Percentiles rank a stretch among this genome's conserved stretches.
Conservation (phyloP, 2,329 filamentous ascomycete genomes). For the Aspergillus chevalieri region DNA sequence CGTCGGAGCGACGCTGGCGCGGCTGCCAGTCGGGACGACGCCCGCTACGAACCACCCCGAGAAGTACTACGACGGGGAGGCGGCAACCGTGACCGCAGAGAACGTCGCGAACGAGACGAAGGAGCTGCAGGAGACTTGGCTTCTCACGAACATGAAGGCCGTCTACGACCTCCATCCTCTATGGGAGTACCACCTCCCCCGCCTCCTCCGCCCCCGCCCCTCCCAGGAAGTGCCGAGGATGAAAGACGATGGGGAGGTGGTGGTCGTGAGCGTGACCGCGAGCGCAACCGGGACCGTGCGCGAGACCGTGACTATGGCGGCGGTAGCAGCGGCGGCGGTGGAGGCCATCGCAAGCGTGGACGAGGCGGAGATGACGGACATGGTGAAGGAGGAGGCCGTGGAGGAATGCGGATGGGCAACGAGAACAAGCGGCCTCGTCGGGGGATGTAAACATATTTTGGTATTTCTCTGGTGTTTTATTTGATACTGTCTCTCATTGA, state of each 20-base stretch:
- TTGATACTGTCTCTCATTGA: slow-evolving; percentile 3
- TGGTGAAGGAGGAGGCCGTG: slow-evolving; percentile 22
- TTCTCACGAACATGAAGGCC: slow-evolving; percentile 26
- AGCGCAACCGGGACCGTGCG: slow-evolving; percentile 29
- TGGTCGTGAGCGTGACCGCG: slow-evolving; percentile 31
- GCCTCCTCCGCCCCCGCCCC: slow-evolving; percentile 25
- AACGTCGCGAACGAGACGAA: slow-evolving; percentile 33
- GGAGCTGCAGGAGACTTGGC: slow-evolving; percentile 14
- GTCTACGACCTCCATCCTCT: slow-evolving; percentile 28
- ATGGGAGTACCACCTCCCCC: slow-evolving; percentile 24
- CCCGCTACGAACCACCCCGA: slow-evolving; percentile 9
- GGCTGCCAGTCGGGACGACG: slow-evolving; percentile 17
- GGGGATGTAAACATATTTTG: slow-evolving; percentile 20
- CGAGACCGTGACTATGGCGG: slow-evolving; percentile 28
- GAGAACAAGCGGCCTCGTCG: slow-evolving; percentile 39
- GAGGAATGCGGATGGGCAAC: slow-evolving; percentile 33
- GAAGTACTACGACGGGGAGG: slow-evolving; percentile 27
- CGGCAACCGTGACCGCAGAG: slow-evolving; percentile 29
- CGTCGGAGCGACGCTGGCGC: slow-evolving; percentile 26
- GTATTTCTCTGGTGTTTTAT: slow-evolving; percentile 6
- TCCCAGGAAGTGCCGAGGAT: slow-evolving; percentile 21
- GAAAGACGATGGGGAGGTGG: slow-evolving; percentile 30
- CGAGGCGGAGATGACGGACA: slow-evolving; percentile 29
- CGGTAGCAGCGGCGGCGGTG: slow-evolving; percentile 21
- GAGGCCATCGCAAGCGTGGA: slow-evolving; percentile 32